Conservation (phyloP, 1,284 basidiomycete genomes). For the Phaffia rhodozyma region DNA sequence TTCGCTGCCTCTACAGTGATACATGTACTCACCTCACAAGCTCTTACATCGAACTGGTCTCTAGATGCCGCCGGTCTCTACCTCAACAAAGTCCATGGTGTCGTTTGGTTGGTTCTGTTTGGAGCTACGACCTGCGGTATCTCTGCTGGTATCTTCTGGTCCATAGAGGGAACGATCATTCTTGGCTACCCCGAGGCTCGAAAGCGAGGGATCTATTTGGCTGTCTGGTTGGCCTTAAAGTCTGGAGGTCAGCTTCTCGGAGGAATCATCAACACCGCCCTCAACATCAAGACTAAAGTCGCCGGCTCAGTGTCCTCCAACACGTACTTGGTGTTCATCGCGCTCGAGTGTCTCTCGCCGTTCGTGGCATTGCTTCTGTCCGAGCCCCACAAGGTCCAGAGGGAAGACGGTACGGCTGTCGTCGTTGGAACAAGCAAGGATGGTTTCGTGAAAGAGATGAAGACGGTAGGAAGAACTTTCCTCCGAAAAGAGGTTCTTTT, state of each 20-base stretch:
- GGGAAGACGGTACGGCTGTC: slow-evolving; percentile 25
- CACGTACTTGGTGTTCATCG: slow-evolving; percentile 28
- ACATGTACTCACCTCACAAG: too few relatives aligned
- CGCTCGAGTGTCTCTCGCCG: slow-evolving; percentile 24
- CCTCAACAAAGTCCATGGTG: slow-evolving; percentile 21
- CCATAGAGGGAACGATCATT: slow-evolving; percentile 27
- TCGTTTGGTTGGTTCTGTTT: slow-evolving; percentile 32
- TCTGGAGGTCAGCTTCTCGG: slow-evolving; percentile 27
- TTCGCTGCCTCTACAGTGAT: not conserved
- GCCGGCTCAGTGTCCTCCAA: slow-evolving; percentile 22
- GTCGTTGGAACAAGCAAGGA: slow-evolving; percentile 17
- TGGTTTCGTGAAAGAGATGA: slow-evolving; percentile 21
- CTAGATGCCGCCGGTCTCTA: slow-evolving; percentile 33
- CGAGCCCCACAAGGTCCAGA: slow-evolving; percentile 24
- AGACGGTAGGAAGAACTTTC: slow-evolving; percentile 14
- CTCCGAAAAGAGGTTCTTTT: not conserved
- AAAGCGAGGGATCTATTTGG: slow-evolving; percentile 24
- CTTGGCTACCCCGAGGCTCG: slow-evolving; percentile 25
- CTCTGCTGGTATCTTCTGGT: slow-evolving; percentile 31
- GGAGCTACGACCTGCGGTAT: slow-evolving; percentile 34
- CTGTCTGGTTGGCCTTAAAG: slow-evolving; percentile 26
- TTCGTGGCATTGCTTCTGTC: slow-evolving; percentile 21
- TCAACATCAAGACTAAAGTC: slow-evolving; percentile 20
- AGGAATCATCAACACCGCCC: slow-evolving; percentile 24
- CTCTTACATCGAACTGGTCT: slow-evolving; percentile 20